These are phyloP conservation scores for Linum lewisii DNA, from an alignment of 345 rosid species.

Conservation along the genomic window DNA sequence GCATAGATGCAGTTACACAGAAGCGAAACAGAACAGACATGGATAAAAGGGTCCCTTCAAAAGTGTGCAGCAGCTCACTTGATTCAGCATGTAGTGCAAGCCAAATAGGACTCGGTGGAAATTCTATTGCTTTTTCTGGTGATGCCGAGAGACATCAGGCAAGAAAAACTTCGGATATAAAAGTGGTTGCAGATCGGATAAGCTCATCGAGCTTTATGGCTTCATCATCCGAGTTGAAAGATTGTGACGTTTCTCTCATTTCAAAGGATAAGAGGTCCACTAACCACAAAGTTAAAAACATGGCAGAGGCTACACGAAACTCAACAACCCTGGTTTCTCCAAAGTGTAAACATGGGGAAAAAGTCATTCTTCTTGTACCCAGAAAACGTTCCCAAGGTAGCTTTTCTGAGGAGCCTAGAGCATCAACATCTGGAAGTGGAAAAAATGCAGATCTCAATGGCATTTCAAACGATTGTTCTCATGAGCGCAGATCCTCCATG, in stretches of 20 bases:
- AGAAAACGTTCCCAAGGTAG: slow-evolving; percentile 22
- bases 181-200: slow-evolving; percentile 17
- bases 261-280: slow-evolving; percentile 20
- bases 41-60: slow-evolving; percentile 15
- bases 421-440: slow-evolving; percentile 19
- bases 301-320: slow-evolving; percentile 15
- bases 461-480: slow-evolving; percentile 25
- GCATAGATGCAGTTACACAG: slow-evolving; percentile 10
- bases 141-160: slow-evolving; percentile 13
- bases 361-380: slow-evolving; percentile 39
- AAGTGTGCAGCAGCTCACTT: slow-evolving; percentile 11
- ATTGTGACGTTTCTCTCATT: slow-evolving; percentile 16
- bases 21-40: slow-evolving; percentile 16
- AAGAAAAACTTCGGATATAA: slow-evolving; percentile 10
- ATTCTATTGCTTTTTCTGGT: slow-evolving; percentile 11
- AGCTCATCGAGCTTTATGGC: slow-evolving; percentile 14
- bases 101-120: slow-evolving; percentile 10
- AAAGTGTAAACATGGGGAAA: slow-evolving; percentile 25
- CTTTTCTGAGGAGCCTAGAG: slow-evolving; percentile 16
- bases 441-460: slow-evolving; percentile 19
- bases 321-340: slow-evolving; percentile 18
- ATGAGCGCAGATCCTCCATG: slow-evolving; percentile 18
- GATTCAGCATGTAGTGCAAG: slow-evolving; percentile 10
- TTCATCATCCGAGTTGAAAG: slow-evolving; percentile 28
- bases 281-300: slow-evolving; percentile 22